phyloP scores from a whole-genome alignment of 2,329 filamentous ascomycete genomes.

The Penicillium sp. region DNA sequence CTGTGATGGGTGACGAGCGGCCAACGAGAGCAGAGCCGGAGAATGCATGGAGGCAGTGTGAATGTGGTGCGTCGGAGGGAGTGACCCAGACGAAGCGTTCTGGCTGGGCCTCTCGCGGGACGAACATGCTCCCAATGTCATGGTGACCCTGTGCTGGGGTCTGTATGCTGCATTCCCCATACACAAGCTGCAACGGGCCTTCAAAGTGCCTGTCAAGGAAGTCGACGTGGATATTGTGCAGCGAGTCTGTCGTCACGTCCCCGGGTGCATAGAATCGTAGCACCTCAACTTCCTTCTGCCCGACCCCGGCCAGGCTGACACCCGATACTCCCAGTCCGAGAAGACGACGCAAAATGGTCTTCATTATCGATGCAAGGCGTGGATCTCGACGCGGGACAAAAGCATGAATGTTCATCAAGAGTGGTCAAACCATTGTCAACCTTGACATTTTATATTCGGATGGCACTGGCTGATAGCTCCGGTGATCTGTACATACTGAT shows the following conservation, averaged over 20 bases:
- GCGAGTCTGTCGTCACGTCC: constrained; percentile 41
- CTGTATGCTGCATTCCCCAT: constrained; percentile 50
- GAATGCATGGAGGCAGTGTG: constrained; percentile 42
- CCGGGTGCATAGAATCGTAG: constrained; percentile 36
- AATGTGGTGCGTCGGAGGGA: constrained; percentile 32
- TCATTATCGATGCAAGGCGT: no score
- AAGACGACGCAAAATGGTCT: no score
- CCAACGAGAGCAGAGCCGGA: constrained; percentile 28
- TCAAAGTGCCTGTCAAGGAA: constrained; percentile 46
- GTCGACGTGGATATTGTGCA: constrained; percentile 56
- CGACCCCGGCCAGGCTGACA: no score
- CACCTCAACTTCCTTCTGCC: no score
- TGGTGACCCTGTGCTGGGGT: constrained; percentile 46
- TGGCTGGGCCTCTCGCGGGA: constrained; percentile 44
- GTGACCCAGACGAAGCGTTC: constrained; percentile 50
- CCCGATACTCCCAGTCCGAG: no score
- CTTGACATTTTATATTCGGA: no score
- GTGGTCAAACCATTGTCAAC: no score
- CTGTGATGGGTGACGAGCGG: constrained; percentile 26
- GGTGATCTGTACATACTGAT: no score
- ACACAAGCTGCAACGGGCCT: constrained; percentile 50
- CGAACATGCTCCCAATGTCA: constrained; percentile 46
- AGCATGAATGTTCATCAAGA: no score
- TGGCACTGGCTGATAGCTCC: no score
- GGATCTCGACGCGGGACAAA: no score